These are phyloP conservation scores for Xylaria sp. DNA, from an alignment of 2,329 filamentous ascomycete species.

Conservation along the genomic window DNA sequence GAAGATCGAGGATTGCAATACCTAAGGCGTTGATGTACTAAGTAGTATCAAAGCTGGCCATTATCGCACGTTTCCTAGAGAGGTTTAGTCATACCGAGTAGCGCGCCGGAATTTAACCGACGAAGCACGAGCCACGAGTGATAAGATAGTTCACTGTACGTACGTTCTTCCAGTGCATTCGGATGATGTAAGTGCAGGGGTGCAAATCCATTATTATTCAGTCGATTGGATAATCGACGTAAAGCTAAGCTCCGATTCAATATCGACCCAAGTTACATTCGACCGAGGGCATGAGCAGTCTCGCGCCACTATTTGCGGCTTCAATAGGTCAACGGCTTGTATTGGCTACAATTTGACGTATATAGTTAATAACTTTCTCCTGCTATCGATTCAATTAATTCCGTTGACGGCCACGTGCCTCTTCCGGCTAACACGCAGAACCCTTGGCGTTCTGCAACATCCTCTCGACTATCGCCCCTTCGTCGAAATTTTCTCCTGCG, in stretches of 20 bases:
- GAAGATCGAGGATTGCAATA: not conserved
- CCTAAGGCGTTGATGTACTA: no score
- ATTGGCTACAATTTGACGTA: slow-evolving; percentile 15
- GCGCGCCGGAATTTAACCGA: not conserved
- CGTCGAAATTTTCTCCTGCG: slow-evolving; percentile 38
- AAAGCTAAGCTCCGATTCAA: slow-evolving; percentile 37
- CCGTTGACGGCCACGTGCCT: slow-evolving; percentile 17
- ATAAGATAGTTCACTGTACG: slow-evolving; percentile 10
- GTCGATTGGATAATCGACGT: slow-evolving; percentile 38
- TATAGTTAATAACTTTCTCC: not conserved
- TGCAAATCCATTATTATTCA: slow-evolving; percentile 24
- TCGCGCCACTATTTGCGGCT: slow-evolving; percentile 17
- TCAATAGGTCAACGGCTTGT: not conserved
- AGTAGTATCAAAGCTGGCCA: no score
- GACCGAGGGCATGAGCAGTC: slow-evolving; percentile 40
- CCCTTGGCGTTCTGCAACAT: slow-evolving; percentile 1
- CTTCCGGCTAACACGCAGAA: not conserved
- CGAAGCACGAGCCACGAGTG: not conserved
- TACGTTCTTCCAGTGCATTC: slow-evolving; percentile 23
- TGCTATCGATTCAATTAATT: slow-evolving; percentile 1
- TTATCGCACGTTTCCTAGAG: not conserved
- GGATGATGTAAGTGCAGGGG: slow-evolving; percentile 39
- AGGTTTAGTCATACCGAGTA: not conserved
- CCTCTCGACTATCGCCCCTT: slow-evolving; percentile 36
- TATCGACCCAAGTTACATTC: slow-evolving; percentile 38